Conservation (phyloP, 2,329 filamentous ascomycete genomes). For the Colletotrichum lindemuthianum region DNA sequence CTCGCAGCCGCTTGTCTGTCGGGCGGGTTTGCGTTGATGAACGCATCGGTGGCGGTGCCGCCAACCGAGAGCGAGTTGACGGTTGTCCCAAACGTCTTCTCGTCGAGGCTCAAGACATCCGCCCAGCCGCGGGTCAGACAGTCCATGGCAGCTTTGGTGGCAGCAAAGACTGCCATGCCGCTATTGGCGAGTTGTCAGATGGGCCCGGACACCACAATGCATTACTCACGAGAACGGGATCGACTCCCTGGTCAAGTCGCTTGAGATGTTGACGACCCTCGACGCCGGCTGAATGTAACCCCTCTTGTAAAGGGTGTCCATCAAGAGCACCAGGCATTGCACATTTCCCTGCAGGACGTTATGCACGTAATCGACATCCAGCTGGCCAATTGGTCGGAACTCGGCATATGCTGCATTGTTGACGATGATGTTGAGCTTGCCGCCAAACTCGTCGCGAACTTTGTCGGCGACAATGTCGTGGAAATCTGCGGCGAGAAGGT, state of each 20-base stretch:
- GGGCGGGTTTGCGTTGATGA: conserved; percentile 43
- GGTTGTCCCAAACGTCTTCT: conserved; percentile 48
- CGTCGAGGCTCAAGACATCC: conserved; percentile 47
- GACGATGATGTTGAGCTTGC: conserved; percentile 46
- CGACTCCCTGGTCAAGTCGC: background rate
- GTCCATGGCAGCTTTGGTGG: conserved; percentile 48
- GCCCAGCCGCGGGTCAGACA: conserved; percentile 49
- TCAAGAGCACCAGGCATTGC: conserved; percentile 47
- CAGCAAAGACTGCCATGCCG: conserved; percentile 44
- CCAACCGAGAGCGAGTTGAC: conserved; percentile 47
- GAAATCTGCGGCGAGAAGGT: conserved; percentile 44
- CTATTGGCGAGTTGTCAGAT: background rate
- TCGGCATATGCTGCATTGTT: conserved; percentile 43
- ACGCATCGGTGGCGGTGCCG: conserved; percentile 46
- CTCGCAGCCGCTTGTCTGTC: background rate
- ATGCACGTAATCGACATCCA: conserved; percentile 42
- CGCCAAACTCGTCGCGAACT: conserved; percentile 38
- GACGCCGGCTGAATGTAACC: conserved; percentile 45
- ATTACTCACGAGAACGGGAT: background rate
- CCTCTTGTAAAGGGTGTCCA: conserved; percentile 46
- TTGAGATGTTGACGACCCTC: conserved; percentile 48
- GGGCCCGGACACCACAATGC: background rate
- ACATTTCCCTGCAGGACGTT: conserved; percentile 47
- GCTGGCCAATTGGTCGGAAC: conserved; percentile 43
- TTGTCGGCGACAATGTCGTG: conserved; percentile 42